A percentile compares a stretch with the other conserved stretches of the same genome.
Evolutionary conservation across 768 basidiomycete genomes (phyloP).

Genomic region (Daedalea quercina): DNA sequence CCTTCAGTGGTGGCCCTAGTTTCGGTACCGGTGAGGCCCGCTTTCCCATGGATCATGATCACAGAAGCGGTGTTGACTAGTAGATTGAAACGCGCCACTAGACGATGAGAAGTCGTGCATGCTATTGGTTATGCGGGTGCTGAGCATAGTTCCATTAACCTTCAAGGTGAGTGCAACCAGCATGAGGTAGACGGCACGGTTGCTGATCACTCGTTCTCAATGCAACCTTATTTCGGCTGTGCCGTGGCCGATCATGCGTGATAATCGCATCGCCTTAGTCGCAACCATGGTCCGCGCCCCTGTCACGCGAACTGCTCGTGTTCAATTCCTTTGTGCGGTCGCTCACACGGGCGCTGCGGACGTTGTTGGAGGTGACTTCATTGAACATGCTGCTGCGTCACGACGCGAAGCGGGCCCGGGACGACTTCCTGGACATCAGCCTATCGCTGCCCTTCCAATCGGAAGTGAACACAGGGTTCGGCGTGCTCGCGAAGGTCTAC

Average conservation of each 20-base stretch:
- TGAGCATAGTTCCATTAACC: slow-evolving; percentile 91
- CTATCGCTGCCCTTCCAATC: slow-evolving; percentile 91
- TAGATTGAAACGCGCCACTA: slow-evolving; percentile 26
- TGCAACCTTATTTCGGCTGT: background rate
- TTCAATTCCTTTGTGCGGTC: slow-evolving; percentile 98
- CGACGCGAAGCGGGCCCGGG: slow-evolving; percentile 80
- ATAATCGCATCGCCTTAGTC: slow-evolving; percentile 41
- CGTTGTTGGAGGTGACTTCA: slow-evolving; percentile 84
- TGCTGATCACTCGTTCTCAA: slow-evolving; percentile 4
- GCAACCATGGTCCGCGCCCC: slow-evolving; percentile 90
- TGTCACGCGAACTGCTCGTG: slow-evolving; percentile 93
- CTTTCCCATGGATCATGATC: slow-evolving; percentile 25
- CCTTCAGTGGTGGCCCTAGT: slow-evolving; percentile 91
- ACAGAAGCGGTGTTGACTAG: slow-evolving; percentile 19
- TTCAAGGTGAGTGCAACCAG: slow-evolving; percentile 63
- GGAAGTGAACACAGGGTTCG: slow-evolving; percentile 97
- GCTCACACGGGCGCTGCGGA: slow-evolving; percentile 83
- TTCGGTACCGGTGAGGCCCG: slow-evolving; percentile 73
- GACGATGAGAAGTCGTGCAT: slow-evolving; percentile 94
- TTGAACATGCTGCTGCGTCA: slow-evolving; percentile 89
- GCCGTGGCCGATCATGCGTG: slow-evolving; percentile 9
- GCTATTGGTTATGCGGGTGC: slow-evolving; percentile 92
- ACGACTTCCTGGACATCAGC: slow-evolving; percentile 89
- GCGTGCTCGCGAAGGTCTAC: slow-evolving; percentile 95
- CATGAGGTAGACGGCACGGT: slow-evolving; percentile 2